phyloP scores from a whole-genome alignment of 176 grass and related monocot species.

The Tuctoria greenei region DNA sequence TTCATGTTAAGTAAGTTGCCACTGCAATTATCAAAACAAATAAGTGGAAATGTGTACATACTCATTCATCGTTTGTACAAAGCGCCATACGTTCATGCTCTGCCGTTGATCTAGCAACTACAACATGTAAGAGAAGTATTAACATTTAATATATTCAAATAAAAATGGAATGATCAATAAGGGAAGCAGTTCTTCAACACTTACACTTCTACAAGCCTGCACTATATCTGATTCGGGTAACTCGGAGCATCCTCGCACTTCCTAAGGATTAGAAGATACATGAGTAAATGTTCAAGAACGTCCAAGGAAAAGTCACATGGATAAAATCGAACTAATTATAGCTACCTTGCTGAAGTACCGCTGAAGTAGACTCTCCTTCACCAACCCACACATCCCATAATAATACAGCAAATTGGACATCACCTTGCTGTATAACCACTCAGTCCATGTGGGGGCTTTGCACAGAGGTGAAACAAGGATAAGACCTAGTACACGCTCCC shows the following conservation, averaged over 20 bases:
- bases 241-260: constrained; percentile 79
- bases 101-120: constrained; percentile 91
- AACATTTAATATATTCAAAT: constrained; percentile 27
- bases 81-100: constrained; percentile 77
- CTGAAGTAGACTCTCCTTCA: constrained; percentile 89
- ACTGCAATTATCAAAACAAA: constrained; percentile 7
- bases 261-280: constrained; percentile 49
- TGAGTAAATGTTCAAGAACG: constrained; percentile 28
- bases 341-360: constrained; percentile 95
- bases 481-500: constrained; percentile 87
- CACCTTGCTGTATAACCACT: constrained; percentile 97
- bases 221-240: constrained; percentile 94
- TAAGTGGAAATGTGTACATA: constrained; percentile 24
- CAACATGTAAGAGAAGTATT: constrained; percentile 31
- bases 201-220: constrained; percentile 92
- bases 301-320: constrained; percentile 15
- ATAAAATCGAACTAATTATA: constrained; percentile 10
- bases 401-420: constrained; percentile 94
- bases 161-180: constrained; percentile 9
- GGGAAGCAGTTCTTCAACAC: constrained; percentile 9
- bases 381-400: constrained; percentile 89
- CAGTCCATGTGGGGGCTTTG: constrained; percentile 87
- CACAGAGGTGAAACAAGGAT: constrained; percentile 92
- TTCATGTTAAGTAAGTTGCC: not conserved
- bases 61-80: constrained; percentile 90